Percentiles rank a stretch among this genome's conserved stretches.
Evolutionary conservation across 192 early-diverging fungal species (phyloP).

Genomic region (Podila epigama): DNA sequence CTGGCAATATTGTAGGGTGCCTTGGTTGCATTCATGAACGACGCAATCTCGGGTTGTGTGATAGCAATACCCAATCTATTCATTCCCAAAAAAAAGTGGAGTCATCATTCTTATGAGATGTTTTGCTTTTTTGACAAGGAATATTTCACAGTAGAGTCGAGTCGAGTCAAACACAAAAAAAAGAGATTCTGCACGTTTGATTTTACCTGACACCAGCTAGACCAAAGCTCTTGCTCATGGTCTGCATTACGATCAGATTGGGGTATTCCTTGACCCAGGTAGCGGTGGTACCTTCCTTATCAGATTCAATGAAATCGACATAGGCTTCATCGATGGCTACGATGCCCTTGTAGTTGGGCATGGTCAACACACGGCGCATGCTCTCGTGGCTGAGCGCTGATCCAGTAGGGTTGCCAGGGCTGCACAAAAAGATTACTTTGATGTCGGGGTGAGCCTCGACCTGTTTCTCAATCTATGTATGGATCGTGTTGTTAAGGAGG

Average conservation of each 20-base stretch:
- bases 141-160: no score
- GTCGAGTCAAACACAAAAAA: not conserved
- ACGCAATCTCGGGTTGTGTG: slow-evolving; percentile 79
- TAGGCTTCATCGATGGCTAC: slow-evolving; percentile 99
- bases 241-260: slow-evolving; percentile 97
- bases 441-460: slow-evolving; percentile 76
- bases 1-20: slow-evolving; percentile 99
- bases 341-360: slow-evolving; percentile 78
- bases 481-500: slow-evolving; percentile 45
- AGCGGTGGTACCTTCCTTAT: slow-evolving; percentile 73
- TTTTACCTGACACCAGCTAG: slow-evolving; percentile 91
- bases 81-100: not conserved
- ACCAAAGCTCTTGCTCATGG: slow-evolving; percentile 98
- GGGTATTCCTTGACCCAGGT: slow-evolving; percentile 85
- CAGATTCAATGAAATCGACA: slow-evolving; percentile 88
- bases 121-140: not conserved
- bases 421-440: slow-evolving; percentile 96
- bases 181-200: not conserved
- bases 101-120: not conserved
- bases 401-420: slow-evolving; percentile 98
- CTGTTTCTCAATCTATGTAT: slow-evolving; percentile 62
- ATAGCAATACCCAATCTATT: slow-evolving; percentile 86
- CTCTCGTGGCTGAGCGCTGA: slow-evolving; percentile 76
- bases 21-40: slow-evolving; percentile 95
- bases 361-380: slow-evolving; percentile 72